These are phyloP conservation scores for Suillus weaverae DNA, from an alignment of 768 basidiomycete species.

Conservation along the genomic window DNA sequence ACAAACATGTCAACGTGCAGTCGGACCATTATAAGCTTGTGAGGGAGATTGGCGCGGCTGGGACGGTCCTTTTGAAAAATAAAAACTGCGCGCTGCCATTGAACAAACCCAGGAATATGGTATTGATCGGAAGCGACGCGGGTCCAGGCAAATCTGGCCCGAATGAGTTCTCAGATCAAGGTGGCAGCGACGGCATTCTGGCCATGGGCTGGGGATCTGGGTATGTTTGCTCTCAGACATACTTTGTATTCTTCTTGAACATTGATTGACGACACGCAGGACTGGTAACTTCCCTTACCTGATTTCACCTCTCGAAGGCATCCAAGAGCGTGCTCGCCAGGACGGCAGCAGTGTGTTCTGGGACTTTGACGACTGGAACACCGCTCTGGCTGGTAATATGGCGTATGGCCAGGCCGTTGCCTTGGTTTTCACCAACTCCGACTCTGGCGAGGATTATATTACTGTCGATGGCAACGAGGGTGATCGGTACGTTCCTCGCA, in stretches of 20 bases:
- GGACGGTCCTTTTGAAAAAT: slow-evolving; percentile 79
- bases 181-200: slow-evolving; percentile 62
- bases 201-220: slow-evolving; percentile 91
- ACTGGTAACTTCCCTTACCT: slow-evolving; percentile 77
- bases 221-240: slow-evolving; percentile 14
- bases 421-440: slow-evolving; percentile 72
- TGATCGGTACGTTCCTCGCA: slow-evolving; percentile 48
- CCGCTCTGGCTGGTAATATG: slow-evolving; percentile 44
- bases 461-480: slow-evolving; percentile 79
- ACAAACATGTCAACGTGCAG: slow-evolving; percentile 67
- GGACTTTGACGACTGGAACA: slow-evolving; percentile 66
- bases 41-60: slow-evolving; percentile 70
- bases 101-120: slow-evolving; percentile 51
- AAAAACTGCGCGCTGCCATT: slow-evolving; percentile 53
- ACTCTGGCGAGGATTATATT: slow-evolving; percentile 81
- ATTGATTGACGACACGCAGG: slow-evolving; percentile 18
- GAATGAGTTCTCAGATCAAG: slow-evolving; percentile 61
- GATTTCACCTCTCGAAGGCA: slow-evolving; percentile 73
- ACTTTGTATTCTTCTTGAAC: not conserved
- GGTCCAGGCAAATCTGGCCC: slow-evolving; percentile 64
- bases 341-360: slow-evolving; percentile 62
- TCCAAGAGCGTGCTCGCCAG: slow-evolving; percentile 62
- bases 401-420: slow-evolving; percentile 54
- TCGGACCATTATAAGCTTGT: slow-evolving; percentile 67
- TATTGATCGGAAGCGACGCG: slow-evolving; percentile 55